Evolutionary conservation across 2,329 filamentous ascomycete genomes (phyloP), one percentile per base, ranked within the genome.

Genomic region (Rutstroemia sp.): DNA sequence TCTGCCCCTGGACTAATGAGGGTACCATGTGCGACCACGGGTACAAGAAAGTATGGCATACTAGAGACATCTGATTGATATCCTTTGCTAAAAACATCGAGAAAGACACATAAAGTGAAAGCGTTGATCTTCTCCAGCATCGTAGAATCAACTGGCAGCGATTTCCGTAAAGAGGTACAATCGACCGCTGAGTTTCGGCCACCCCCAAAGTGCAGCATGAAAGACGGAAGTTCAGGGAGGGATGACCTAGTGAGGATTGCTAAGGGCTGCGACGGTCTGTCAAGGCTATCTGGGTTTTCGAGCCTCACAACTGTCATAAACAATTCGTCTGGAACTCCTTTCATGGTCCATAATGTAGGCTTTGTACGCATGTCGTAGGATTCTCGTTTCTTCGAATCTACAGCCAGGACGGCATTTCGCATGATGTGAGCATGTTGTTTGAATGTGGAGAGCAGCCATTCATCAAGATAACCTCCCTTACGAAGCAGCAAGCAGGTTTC

Each of bases 31-130:
- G 59, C 45, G 18, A 50, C 64, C 14, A 77, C 62, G 5, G 94
- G 92, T 0, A 84, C 87, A 14, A 96, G 67, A 75, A 91, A 96
- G 70, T 96, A 99, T 0, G 91, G 86, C 69, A 96, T 79, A 27
- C 85, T 82, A 0, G 77, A 71, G 0, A 76, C 63, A 16, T 83
- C 76, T 0, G 80, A 75, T 49, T 88, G 83, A 65, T 90, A 99
- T 3, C 78, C 77, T 70, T 99, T 99, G 70, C 91, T 92, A 74
- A 96, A 97, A 0, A 96, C 75, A 63, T 97, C 90, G 16, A 81
- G 74, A 70, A 95, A 96, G 0, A 95, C 71, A 4, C 80, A 78
- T 42, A 95, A 73, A 0, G 89, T 96, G 68, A 94, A 95, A 0
- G 70, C 71, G 0, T 83, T 84, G n/a, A 97, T 69, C 1, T 74